phyloP scores from a whole-genome alignment of 805 yeast species.

The Sugiyamaella marilandica region DNA sequence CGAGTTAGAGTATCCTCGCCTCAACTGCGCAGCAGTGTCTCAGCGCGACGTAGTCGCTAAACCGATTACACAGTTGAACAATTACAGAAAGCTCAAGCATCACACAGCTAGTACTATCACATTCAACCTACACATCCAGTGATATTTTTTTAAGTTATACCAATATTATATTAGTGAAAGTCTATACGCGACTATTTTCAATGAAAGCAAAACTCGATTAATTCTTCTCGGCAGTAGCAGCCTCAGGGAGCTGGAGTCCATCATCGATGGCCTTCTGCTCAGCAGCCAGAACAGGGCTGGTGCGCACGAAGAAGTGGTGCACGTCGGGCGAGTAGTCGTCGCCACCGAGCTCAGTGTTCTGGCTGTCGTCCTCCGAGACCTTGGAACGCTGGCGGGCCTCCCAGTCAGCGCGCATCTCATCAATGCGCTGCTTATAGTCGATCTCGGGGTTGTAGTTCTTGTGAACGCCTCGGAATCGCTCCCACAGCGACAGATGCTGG shows the following conservation, averaged over 20 bases:
- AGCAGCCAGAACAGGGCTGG: constrained; percentile 32
- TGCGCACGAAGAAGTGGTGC: constrained; percentile 35
- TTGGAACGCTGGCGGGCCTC: constrained; percentile 31
- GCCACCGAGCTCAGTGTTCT: constrained; percentile 21
- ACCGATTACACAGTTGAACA: no score
- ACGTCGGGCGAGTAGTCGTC: constrained; percentile 26
- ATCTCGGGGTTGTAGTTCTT: constrained; percentile 36
- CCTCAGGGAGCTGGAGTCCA: constrained; percentile 31
- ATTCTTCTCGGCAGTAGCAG: constrained; percentile 20
- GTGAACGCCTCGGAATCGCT: constrained; percentile 31
- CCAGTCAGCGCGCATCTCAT: constrained; percentile 36
- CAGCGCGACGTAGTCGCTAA: no score
- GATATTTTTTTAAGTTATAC: neutral
- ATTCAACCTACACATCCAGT: neutral
- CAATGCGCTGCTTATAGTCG: constrained; percentile 37
- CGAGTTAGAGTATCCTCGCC: no score
- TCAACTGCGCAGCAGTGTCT: no score
- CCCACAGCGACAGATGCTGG: constrained; percentile 34
- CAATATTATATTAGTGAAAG: neutral
- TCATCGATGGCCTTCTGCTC: constrained; percentile 24
- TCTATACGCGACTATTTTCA: neutral
- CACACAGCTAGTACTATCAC: neutral
- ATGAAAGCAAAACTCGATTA: neutral
- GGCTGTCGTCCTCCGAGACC: constrained; percentile 21
- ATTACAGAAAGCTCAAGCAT: neutral